Conservation (phyloP, 345 rosid genomes). For the Pistacia vera region DNA sequence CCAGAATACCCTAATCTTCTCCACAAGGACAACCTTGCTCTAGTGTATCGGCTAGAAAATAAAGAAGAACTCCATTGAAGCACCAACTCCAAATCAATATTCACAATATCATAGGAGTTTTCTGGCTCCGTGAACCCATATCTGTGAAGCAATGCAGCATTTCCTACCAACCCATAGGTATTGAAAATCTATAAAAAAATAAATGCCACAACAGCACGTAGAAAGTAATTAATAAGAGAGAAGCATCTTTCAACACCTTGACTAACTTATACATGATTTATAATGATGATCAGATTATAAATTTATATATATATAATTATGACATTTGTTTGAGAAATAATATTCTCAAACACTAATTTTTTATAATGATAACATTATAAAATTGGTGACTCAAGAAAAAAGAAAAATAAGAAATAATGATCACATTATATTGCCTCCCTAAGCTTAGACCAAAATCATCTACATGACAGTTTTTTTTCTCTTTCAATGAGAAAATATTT, state of each 20-base stretch:
- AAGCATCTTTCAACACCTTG: neutral
- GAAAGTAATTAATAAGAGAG: neutral
- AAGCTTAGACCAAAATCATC: no score
- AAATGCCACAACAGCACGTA: neutral
- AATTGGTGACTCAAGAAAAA: no score
- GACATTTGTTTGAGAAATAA: no score
- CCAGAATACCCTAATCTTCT: conserved; percentile 62
- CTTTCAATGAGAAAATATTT: no score
- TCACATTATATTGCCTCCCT: no score
- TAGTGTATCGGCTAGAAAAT: conserved; percentile 59
- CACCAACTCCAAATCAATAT: conserved; percentile 83
- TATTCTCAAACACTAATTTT: no score
- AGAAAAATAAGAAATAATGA: no score
- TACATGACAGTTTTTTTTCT: no score
- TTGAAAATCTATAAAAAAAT: conserved; percentile 59
- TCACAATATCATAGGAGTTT: conserved; percentile 75
- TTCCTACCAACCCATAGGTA: conserved; percentile 79
- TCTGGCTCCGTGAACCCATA: conserved; percentile 86
- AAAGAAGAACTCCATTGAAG: conserved; percentile 61
- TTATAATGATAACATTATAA: no score
- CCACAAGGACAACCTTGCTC: conserved; percentile 75
- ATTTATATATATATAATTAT: no score
- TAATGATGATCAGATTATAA: no score
- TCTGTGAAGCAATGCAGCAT: conserved; percentile 91
- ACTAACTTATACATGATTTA: neutral